Base-by-base conservation (phyloP, 306 rosid species). In the Cicer yamashitae region DNA sequence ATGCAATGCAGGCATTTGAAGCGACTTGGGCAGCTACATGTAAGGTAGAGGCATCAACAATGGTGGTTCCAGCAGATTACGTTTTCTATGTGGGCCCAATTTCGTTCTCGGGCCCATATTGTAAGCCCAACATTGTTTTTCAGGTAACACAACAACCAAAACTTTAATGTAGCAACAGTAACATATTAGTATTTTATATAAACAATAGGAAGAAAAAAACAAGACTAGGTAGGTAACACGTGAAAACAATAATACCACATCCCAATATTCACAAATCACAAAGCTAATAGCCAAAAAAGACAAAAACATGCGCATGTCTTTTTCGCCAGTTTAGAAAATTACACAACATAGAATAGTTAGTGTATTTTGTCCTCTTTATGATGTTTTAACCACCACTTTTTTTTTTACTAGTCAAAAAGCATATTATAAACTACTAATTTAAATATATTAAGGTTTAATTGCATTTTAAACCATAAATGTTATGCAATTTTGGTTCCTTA, bases 61-160 rank as follows among this genome's bases (percentile, higher is more conserved):
- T 92, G 83, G 18, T 88, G 0, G 73, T 92, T 38, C 99, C 99
- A 62, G 81, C 88, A 58, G 65, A 69, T 8, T 85, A 86, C 53
- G 54, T 64, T 52, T 96, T 90, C 82, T 77, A 77, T 0, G 96
- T 96, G 80, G 96, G 99, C 12, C 98, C 98, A 70, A 90, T 96
- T 73, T 89, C 98, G 12, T 96, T 96, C 89, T 89, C 97, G 0
- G 99, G 98, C 59, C 99, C 97, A 4, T 96, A 86, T 84, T 96
- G 99, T 77, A 87, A 89, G 39, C 76, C 89, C 74, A 84, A 87
- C 84, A 89, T 96, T 68, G 67, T 92, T 63, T 96, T 96, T 61
- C 99, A 96, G 99, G 98, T 91, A 84, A 74, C 62, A 9, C 40
- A 63, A 62, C 48, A 1, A 48, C 17, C 71, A 41, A 30, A 39